Conservation (phyloP, 192 early-diverging fungal species). For the Dimargaris cristalligena region DNA sequence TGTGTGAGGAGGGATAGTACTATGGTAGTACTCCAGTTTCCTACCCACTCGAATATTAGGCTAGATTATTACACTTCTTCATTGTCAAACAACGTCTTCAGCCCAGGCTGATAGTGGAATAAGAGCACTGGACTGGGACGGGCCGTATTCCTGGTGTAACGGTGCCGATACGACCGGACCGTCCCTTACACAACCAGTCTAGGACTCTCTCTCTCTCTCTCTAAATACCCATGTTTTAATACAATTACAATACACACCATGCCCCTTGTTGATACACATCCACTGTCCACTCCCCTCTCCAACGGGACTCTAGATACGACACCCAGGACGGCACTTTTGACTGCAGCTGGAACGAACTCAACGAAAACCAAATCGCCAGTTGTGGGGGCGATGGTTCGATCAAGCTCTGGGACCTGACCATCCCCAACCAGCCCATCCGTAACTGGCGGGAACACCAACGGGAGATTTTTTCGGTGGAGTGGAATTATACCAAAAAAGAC, state of each 20-base stretch:
- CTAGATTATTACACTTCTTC: neutral
- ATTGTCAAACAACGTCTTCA: neutral
- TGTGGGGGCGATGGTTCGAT: conserved; percentile 89
- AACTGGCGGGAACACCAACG: conserved; percentile 86
- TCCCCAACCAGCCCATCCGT: conserved; percentile 47
- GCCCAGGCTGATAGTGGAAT: too few species aligned
- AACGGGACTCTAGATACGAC: conserved; percentile 70
- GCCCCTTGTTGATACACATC: conserved; percentile 2
- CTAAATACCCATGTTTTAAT: neutral
- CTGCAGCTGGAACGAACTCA: conserved; percentile 82
- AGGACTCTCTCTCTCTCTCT: conserved; percentile 2
- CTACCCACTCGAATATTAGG: neutral
- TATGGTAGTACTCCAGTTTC: neutral
- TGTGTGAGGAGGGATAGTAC: neutral
- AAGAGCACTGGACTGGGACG: too few species aligned
- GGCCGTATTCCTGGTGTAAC: too few species aligned
- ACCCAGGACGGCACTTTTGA: conserved; percentile 97
- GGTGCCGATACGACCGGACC: too few species aligned
- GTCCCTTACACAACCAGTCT: neutral
- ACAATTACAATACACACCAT: neutral
- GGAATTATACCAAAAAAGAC: conserved; percentile 85
- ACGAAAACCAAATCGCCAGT: conserved; percentile 87
- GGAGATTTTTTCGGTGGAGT: conserved; percentile 87
- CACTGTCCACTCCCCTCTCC: too few species aligned
- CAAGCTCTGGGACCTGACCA: conserved; percentile 81